A percentile compares a stretch with the other conserved stretches of the same genome.
phyloP scores from a whole-genome alignment of 2,329 filamentous ascomycete genomes.

The Verticillium klebahnii region DNA sequence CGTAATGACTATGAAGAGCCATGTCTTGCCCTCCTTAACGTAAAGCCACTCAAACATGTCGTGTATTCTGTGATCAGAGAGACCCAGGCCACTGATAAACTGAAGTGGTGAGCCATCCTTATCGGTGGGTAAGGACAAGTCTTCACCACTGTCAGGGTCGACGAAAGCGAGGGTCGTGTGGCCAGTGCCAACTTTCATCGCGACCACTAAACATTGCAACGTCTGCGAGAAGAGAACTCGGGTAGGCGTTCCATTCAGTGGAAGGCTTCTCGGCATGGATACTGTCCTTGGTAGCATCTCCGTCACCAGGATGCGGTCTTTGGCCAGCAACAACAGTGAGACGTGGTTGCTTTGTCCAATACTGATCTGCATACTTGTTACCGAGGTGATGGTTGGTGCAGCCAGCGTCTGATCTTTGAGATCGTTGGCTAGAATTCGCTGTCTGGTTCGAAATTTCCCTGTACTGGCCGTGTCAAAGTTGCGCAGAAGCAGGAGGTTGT shows the following conservation, averaged over 20 bases:
- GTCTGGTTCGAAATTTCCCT: conserved; percentile 32
- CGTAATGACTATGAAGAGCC: conserved; percentile 59
- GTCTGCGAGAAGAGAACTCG: conserved; percentile 51
- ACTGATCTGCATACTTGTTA: conserved; percentile 34
- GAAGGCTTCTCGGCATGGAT: conserved; percentile 45
- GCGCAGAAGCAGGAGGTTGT: conserved; percentile 37
- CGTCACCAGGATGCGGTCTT: conserved; percentile 45
- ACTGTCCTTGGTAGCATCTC: conserved; percentile 42
- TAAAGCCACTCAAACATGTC: conserved; percentile 62
- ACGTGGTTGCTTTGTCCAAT: conserved; percentile 32
- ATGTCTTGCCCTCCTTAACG: conserved; percentile 49
- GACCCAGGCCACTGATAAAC: conserved; percentile 53
- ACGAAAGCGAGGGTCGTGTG: conserved; percentile 49
- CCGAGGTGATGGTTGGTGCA: conserved; percentile 43
- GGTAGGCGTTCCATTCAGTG: conserved; percentile 41
- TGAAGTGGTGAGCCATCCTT: conserved; percentile 34
- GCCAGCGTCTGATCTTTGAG: conserved; percentile 38
- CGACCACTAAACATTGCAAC: conserved; percentile 51
- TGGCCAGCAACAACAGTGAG: conserved; percentile 45
- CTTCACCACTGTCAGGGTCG: conserved; percentile 47
- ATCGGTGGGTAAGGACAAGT: conserved; percentile 43
- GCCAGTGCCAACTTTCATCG: conserved; percentile 34
- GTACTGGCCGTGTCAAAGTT: conserved; percentile 23
- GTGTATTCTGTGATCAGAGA: conserved; percentile 53
- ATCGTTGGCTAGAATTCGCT: conserved; percentile 48